phyloP scores from a whole-genome alignment of 2,329 filamentous ascomycete genomes.

The Aspergillus ustus region DNA sequence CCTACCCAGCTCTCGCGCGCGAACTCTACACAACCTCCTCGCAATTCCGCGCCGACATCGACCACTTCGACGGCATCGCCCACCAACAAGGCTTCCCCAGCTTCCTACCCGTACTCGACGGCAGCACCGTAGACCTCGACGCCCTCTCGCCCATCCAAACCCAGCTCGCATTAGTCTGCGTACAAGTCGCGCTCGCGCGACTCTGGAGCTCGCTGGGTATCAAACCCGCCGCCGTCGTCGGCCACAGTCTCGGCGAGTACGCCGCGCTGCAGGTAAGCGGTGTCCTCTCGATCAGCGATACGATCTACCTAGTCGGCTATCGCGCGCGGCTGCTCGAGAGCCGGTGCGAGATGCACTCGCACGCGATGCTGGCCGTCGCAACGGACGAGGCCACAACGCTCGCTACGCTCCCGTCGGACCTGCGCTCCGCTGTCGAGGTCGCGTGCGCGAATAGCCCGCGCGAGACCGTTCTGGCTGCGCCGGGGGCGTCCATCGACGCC shows the following conservation, averaged over 20 bases:
- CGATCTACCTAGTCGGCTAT: slow-evolving; percentile 34
- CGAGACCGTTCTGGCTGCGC: slow-evolving; percentile 40
- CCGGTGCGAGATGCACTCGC: slow-evolving; percentile 22
- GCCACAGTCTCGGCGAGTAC: slow-evolving; percentile 44
- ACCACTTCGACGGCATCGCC: slow-evolving; percentile 17
- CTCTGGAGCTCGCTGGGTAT: slow-evolving; percentile 44
- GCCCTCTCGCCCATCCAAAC: slow-evolving; percentile 29
- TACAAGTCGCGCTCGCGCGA: slow-evolving; percentile 45
- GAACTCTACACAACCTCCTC: slow-evolving; percentile 33
- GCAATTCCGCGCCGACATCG: slow-evolving; percentile 21
- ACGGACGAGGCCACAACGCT: slow-evolving; percentile 20
- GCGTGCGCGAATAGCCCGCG: slow-evolving; percentile 50
- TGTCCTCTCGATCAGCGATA: slow-evolving; percentile 28
- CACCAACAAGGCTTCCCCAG: slow-evolving; percentile 40
- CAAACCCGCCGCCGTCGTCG: slow-evolving; percentile 45
- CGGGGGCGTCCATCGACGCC: slow-evolving; percentile 40
- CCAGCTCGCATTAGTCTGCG: slow-evolving; percentile 38
- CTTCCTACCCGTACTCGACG: slow-evolving; percentile 36
- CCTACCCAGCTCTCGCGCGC: slow-evolving; percentile 38
- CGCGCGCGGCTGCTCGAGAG: slow-evolving; percentile 28
- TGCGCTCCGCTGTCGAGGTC: slow-evolving; percentile 28
- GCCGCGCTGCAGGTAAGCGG: slow-evolving; percentile 32
- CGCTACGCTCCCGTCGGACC: too few species aligned
- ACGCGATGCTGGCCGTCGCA: slow-evolving; percentile 49
- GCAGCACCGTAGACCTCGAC: slow-evolving; percentile 29